Evolutionary conservation across 2,329 filamentous ascomycete genomes (phyloP).

Genomic region (Neonectria coccinea): DNA sequence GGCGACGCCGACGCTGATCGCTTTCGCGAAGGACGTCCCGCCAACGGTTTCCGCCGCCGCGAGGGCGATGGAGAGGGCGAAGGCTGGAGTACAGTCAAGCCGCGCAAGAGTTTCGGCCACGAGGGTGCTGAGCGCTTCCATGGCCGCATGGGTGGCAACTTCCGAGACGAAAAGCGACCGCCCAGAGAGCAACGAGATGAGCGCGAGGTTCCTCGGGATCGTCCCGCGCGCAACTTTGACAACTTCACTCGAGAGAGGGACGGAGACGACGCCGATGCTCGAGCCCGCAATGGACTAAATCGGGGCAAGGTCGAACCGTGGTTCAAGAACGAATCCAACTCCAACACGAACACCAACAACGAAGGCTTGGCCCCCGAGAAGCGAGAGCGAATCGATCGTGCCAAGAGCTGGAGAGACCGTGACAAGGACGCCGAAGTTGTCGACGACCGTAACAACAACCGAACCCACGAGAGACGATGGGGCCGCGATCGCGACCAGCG

Average conservation of each 20-base stretch:
- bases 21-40: slow-evolving; percentile 62
- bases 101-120: slow-evolving; percentile 78
- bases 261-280: slow-evolving; percentile 64
- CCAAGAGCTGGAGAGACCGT: slow-evolving; percentile 72
- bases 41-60: slow-evolving; percentile 63
- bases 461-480: slow-evolving; percentile 63
- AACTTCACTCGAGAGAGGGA: slow-evolving; percentile 63
- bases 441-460: slow-evolving; percentile 70
- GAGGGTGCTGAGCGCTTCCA: slow-evolving; percentile 79
- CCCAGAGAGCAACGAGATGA: slow-evolving; percentile 68
- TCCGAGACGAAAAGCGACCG: slow-evolving; percentile 57
- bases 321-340: slow-evolving; percentile 71
- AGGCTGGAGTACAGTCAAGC: slow-evolving; percentile 80
- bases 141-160: slow-evolving; percentile 70
- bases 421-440: slow-evolving; percentile 55
- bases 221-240: slow-evolving; percentile 63
- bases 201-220: slow-evolving; percentile 64
- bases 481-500: slow-evolving; percentile 69
- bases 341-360: slow-evolving; percentile 43
- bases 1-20: slow-evolving; percentile 65
- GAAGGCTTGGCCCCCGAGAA: slow-evolving; percentile 52
- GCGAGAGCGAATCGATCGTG: slow-evolving; percentile 68
- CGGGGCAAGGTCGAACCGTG: slow-evolving; percentile 79
- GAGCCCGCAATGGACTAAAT: slow-evolving; percentile 72
- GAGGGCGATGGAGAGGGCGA: slow-evolving; percentile 73